Evolutionary conservation across 2,329 filamentous ascomycete genomes (phyloP).

Genomic region (Pseudogymnoascus sp.): DNA sequence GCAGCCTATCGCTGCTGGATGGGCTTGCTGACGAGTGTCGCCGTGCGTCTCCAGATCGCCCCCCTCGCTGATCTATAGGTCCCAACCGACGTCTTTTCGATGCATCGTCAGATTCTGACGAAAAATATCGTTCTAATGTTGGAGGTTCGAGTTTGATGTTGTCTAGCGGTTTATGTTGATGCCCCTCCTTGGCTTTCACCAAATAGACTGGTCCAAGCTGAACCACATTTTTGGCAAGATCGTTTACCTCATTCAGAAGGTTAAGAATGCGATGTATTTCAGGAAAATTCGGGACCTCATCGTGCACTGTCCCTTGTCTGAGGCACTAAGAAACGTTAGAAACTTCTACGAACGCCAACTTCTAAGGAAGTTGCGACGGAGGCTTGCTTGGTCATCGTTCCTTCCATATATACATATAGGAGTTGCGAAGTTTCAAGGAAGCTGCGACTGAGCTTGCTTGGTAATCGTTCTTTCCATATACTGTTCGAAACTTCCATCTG

Average conservation of each 20-base stretch:
- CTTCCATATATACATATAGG: background rate
- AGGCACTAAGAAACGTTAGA: conserved; percentile 1
- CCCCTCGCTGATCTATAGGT: background rate
- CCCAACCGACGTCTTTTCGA: background rate
- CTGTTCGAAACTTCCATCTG: background rate
- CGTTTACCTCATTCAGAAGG: conserved; percentile 25
- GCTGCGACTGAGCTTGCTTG: background rate
- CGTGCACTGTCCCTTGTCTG: background rate
- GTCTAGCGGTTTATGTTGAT: background rate
- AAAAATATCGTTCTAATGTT: background rate
- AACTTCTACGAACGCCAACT: background rate
- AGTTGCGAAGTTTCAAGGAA: background rate
- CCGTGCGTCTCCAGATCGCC: background rate
- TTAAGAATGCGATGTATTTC: conserved; percentile 21
- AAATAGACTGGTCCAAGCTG: conserved; percentile 18
- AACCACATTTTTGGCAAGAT: conserved; percentile 24
- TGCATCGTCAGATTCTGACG: background rate
- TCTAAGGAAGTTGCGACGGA: background rate
- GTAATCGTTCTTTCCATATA: background rate
- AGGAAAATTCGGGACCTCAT: background rate
- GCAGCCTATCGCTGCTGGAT: conserved; percentile 18
- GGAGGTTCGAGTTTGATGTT: background rate
- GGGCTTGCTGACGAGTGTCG: conserved; percentile 17
- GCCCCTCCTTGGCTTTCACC: background rate
- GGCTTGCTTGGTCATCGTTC: background rate